phyloP scores from a whole-genome alignment of 2,329 filamentous ascomycete genomes.

The Albifimbria verrucaria region DNA sequence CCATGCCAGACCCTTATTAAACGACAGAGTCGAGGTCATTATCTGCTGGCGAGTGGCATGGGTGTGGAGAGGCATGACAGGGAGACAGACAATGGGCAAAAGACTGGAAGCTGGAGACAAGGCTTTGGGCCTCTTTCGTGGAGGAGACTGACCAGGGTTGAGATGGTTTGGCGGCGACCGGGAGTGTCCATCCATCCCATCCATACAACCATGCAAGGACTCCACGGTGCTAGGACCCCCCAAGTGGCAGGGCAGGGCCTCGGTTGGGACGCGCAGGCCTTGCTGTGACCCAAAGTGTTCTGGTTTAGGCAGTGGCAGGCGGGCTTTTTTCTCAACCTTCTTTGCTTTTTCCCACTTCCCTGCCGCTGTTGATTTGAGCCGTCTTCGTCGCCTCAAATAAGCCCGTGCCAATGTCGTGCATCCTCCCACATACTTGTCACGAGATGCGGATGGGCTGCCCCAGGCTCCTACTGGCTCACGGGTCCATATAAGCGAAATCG shows the following conservation, averaged over 20 bases:
- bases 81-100: not conserved
- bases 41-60: not conserved
- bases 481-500: not conserved
- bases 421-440: not conserved
- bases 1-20: not conserved
- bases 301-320: not conserved
- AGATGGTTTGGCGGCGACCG: not conserved
- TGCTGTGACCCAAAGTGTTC: not conserved
- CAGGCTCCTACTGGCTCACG: not conserved
- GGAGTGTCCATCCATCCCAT: not conserved
- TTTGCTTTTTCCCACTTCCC: not conserved
- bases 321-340: not conserved
- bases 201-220: constrained; percentile 1
- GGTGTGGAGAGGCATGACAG: not conserved
- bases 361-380: not conserved
- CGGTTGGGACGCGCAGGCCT: not conserved
- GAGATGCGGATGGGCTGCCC: not conserved
- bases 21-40: not conserved
- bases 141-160: constrained; percentile 1
- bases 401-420: not conserved
- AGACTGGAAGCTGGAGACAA: not conserved
- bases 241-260: not conserved
- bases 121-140: not conserved
- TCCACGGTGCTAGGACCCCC: constrained; percentile 1
- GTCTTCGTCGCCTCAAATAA: not conserved